Evolutionary conservation across 768 basidiomycete species (phyloP).

Genomic region (Mycena belliarum): DNA sequence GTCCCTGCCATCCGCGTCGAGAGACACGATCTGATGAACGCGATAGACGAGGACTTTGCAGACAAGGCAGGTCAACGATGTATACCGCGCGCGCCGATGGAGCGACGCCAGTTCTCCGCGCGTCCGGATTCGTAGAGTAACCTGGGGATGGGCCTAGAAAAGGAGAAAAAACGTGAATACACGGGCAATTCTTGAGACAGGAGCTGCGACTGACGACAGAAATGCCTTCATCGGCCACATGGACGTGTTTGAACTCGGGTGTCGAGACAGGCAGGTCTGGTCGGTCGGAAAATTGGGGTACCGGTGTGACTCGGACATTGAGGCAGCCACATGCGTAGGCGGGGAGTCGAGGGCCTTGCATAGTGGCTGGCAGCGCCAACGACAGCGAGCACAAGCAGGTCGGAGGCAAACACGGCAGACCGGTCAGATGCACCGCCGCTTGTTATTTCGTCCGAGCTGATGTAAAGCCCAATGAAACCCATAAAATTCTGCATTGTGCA

Average conservation of each 20-base stretch:
- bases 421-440: neutral
- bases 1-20: conserved; percentile 59
- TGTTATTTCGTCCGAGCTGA: neutral
- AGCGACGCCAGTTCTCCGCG: conserved; percentile 43
- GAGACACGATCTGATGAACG: conserved; percentile 58
- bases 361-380: conserved; percentile 14
- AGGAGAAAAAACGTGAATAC: conserved; percentile 11
- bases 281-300: conserved; percentile 32
- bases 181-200: neutral
- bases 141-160: conserved; percentile 62
- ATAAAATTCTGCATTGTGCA: neutral
- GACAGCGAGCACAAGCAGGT: neutral
- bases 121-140: conserved; percentile 66
- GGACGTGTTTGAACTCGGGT: conserved; percentile 51
- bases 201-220: conserved; percentile 50
- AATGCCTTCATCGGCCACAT: conserved; percentile 70
- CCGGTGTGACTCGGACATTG: conserved; percentile 60
- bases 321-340: conserved; percentile 68
- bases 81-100: conserved; percentile 57
- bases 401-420: neutral
- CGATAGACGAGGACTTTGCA: conserved; percentile 71
- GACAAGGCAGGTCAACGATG: conserved; percentile 66
- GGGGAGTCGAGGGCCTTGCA: conserved; percentile 22
- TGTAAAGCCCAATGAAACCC: neutral
- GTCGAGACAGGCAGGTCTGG: conserved; percentile 28